Conservation (phyloP, 768 basidiomycete species). For the Filobasidium floriforme region DNA sequence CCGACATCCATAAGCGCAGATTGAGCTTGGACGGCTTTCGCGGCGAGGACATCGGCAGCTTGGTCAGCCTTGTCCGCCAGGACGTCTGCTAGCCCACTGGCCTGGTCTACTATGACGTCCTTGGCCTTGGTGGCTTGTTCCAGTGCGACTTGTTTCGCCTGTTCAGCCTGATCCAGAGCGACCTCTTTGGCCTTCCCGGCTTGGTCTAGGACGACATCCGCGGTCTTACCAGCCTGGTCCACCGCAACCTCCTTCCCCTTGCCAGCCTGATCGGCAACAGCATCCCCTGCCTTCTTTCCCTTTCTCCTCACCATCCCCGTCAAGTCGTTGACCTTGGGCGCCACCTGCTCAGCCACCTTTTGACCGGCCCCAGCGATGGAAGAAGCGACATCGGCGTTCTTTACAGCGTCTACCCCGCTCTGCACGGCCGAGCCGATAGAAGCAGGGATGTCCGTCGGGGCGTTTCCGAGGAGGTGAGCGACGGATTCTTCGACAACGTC, state of each 20-base stretch:
- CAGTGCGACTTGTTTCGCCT: not conserved
- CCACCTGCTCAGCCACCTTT: conserved; percentile 27
- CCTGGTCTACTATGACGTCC: no score
- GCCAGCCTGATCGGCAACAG: conserved; percentile 30
- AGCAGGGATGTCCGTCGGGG: not conserved
- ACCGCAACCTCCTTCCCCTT: not conserved
- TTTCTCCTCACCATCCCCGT: conserved; percentile 82
- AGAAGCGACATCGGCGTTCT: conserved; percentile 14
- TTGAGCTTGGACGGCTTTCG: not conserved
- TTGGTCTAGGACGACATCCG: not conserved
- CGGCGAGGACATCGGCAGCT: not conserved
- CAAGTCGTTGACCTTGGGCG: conserved; percentile 65
- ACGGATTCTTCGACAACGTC: conserved; percentile 41
- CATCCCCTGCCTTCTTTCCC: conserved; percentile 48
- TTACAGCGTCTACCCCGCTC: not conserved
- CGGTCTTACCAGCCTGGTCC: not conserved
- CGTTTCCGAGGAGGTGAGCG: conserved; percentile 36
- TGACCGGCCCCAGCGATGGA: conserved; percentile 23
- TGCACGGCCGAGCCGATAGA: not conserved
- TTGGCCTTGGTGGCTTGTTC: not conserved
- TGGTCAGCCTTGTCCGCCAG: not conserved
- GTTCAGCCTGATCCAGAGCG: not conserved
- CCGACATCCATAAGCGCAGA: no score
- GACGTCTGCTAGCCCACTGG: no score
- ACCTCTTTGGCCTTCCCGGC: not conserved